Evolutionary conservation across 495 filamentous ascomycete species (phyloP).

Genomic region (Tuber brumale): DNA sequence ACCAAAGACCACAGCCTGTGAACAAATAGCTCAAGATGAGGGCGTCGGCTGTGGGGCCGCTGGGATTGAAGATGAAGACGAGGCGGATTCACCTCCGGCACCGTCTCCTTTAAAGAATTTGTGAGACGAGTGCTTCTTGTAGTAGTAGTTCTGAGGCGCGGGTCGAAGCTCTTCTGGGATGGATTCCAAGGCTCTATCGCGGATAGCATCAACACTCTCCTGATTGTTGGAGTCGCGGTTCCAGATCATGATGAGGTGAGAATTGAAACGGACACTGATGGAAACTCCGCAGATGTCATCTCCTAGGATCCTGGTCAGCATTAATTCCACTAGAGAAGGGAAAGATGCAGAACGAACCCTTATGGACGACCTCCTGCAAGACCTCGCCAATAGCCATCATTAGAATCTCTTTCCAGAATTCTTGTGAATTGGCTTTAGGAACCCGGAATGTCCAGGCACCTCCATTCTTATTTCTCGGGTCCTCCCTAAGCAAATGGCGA

Average conservation of each 20-base stretch:
- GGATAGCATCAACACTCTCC: conserved; percentile 63
- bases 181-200: conserved; percentile 60
- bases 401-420: conserved; percentile 74
- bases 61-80: not conserved
- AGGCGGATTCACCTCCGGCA: not conserved
- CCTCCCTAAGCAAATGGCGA: conserved; percentile 49
- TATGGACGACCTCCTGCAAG: conserved; percentile 66
- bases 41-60: not conserved
- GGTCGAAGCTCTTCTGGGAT: conserved; percentile 62
- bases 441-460: conserved; percentile 86
- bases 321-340: not conserved
- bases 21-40: not conserved
- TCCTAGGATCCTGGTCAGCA: conserved; percentile 44
- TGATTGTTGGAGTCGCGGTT: conserved; percentile 71
- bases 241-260: conserved; percentile 77
- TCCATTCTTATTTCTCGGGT: conserved; percentile 70
- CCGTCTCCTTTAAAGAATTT: conserved; percentile 48
- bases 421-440: conserved; percentile 61
- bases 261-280: conserved; percentile 66
- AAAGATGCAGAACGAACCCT: conserved; percentile 48
- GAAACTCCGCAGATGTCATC: conserved; percentile 76
- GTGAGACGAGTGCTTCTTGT: conserved; percentile 52
- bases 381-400: conserved; percentile 79
- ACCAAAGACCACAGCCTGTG: not conserved
- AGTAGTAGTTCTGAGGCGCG: conserved; percentile 63